Conservation (phyloP, 306 rosid species). For the Cicer pinnatifidum region DNA sequence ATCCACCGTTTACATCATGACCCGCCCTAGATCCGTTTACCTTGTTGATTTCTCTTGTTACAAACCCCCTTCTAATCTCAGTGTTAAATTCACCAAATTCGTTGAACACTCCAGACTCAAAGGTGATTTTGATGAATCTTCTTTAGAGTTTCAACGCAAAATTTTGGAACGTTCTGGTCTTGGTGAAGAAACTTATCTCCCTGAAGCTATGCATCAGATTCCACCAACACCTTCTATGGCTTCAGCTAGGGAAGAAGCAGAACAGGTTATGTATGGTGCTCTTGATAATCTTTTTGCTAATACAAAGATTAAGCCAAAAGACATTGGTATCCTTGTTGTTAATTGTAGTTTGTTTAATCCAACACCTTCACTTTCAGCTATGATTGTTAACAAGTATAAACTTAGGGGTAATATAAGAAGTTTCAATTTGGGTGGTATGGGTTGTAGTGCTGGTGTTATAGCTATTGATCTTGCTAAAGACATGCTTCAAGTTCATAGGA, state of each 20-base stretch:
- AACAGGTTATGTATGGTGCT: constrained; percentile 67
- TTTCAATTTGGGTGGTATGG: constrained; percentile 76
- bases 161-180: constrained; percentile 68
- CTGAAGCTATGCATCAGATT: constrained; percentile 57
- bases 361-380: constrained; percentile 72
- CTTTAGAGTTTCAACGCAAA: constrained; percentile 63
- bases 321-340: constrained; percentile 68
- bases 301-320: constrained; percentile 55
- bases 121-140: constrained; percentile 55
- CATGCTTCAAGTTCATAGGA: constrained; percentile 65
- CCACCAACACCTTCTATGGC: constrained; percentile 62
- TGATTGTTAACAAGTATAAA: constrained; percentile 69
- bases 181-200: constrained; percentile 63
- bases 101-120: constrained; percentile 57
- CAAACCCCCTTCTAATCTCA: constrained; percentile 48
- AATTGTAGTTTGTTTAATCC: constrained; percentile 76
- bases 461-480: constrained; percentile 74
- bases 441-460: constrained; percentile 80
- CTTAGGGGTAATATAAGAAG: constrained; percentile 57
- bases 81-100: constrained; percentile 44
- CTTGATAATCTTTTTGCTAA: constrained; percentile 61
- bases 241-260: constrained; percentile 63
- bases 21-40: constrained; percentile 65
- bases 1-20: constrained; percentile 58
- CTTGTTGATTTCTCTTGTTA: constrained; percentile 61